These are phyloP conservation scores for Phlegmacium glaucopus DNA, from an alignment of 768 basidiomycete species.

Conservation along the genomic window DNA sequence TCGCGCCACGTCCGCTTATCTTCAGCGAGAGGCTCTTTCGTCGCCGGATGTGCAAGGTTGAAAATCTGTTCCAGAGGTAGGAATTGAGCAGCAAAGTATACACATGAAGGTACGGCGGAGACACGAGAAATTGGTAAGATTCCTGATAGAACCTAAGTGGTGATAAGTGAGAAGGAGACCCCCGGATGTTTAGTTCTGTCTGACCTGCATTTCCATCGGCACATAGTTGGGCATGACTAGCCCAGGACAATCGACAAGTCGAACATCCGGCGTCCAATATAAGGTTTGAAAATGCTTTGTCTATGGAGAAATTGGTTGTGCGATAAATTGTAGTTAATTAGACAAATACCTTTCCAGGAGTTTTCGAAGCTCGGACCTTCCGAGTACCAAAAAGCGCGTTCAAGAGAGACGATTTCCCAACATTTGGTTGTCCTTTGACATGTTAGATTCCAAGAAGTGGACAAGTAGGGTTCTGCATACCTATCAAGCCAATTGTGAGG, in stretches of 20 bases:
- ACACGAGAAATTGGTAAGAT: slow-evolving; percentile 80
- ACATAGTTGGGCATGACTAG: slow-evolving; percentile 85
- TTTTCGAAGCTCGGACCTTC: slow-evolving; percentile 79
- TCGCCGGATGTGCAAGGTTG: slow-evolving; percentile 50
- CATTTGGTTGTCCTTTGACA: slow-evolving; percentile 84
- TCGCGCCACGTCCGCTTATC: slow-evolving; percentile 83
- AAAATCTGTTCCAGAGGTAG: slow-evolving; percentile 78
- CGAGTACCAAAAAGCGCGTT: slow-evolving; percentile 85
- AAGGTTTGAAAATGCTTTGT: slow-evolving; percentile 96
- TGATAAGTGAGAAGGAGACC: neutral
- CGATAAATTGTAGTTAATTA: neutral
- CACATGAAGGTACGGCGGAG: slow-evolving; percentile 80
- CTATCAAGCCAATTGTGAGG: slow-evolving; percentile 81
- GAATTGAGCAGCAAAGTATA: slow-evolving; percentile 62
- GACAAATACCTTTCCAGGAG: slow-evolving; percentile 72
- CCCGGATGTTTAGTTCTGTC: too few relatives aligned
- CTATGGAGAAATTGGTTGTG: slow-evolving; percentile 29
- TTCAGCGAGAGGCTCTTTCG: slow-evolving; percentile 30
- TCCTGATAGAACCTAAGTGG: slow-evolving; percentile 57
- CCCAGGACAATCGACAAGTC: slow-evolving; percentile 94
- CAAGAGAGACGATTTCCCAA: slow-evolving; percentile 89
- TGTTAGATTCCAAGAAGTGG: neutral
- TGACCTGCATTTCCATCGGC: slow-evolving; percentile 80
- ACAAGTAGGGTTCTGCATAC: slow-evolving; percentile 27
- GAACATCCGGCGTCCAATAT: slow-evolving; percentile 82